Evolutionary conservation across 208 protist species (phyloP).

Genomic region (Leishmania braziliensis): DNA sequence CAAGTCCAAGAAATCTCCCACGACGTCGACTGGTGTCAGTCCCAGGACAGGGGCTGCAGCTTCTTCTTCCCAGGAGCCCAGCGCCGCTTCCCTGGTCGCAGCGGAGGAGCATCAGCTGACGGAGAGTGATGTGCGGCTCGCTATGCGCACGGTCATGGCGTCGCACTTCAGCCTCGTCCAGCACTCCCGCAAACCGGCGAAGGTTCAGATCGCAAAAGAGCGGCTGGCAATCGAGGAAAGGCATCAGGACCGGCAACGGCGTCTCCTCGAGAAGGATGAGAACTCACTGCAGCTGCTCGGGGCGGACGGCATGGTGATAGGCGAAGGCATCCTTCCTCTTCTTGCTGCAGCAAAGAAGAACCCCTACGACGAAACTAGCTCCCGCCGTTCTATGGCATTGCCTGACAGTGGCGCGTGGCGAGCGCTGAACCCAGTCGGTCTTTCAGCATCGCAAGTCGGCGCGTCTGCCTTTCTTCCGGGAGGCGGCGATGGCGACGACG

Average conservation of each 20-base stretch:
- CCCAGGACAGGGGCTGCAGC: neutral
- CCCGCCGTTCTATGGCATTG: neutral
- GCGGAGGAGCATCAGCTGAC: slow-evolving; percentile 44
- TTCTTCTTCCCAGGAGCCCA: neutral
- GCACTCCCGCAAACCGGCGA: slow-evolving; percentile 25
- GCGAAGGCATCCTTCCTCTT: slow-evolving; percentile 66
- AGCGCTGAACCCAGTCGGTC: slow-evolving; percentile 33
- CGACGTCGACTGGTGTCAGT: neutral
- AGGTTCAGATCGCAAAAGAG: slow-evolving; percentile 40
- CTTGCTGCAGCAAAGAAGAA: neutral
- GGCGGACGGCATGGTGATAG: slow-evolving; percentile 42
- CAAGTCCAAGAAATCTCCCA: neutral
- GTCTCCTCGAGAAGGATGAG: slow-evolving; percentile 62
- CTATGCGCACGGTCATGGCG: slow-evolving; percentile 77
- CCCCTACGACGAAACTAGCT: neutral
- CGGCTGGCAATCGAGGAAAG: slow-evolving; percentile 14
- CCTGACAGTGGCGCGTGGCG: slow-evolving; percentile 22
- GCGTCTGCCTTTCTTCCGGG: slow-evolving; percentile 1
- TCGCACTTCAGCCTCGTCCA: slow-evolving; percentile 43
- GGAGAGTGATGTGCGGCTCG: slow-evolving; percentile 75
- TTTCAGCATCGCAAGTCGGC: slow-evolving; percentile 23
- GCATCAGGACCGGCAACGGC: slow-evolving; percentile 39
- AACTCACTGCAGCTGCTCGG: slow-evolving; percentile 67
- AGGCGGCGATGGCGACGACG: neutral
- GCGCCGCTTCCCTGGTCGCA: neutral